Base-by-base conservation (phyloP, 1,139 yeast genomes). In the Scheffersomyces stambukii region DNA sequence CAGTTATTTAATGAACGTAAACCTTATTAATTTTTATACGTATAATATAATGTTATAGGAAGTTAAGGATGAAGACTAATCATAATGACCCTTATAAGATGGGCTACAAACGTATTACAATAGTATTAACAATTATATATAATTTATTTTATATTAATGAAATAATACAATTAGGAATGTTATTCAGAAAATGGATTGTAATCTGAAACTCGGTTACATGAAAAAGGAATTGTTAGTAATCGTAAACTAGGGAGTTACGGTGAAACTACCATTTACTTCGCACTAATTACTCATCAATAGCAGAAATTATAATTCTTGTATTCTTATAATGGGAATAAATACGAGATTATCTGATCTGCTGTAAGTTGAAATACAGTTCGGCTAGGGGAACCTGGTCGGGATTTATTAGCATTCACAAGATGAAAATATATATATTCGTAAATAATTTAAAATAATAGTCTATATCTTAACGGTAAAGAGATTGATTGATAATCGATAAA, bases 211-310 rank as follows among this genome's bases (percentile, higher is more conserved):
- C 24, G 24, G 16, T n/a, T 22, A 22, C 16, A 13, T 22, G 16
- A 22, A 22, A 22, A n/a, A 22, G 24, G 24, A 22, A 22, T 22
- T 22, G 16, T 11, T 22, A 22, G 24, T 22, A 22, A 22, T 22
- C 24, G 16, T 22, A 7, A 11, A 11, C 13, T n/a, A 22, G 24
- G 10, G 13, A 5, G 24, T 11, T 7, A 22, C 16, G 24, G 24
- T 22, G 24, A 22, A 22, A 16, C 9, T 16, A 10, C 16, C 24
- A 22, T 14, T 11, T 11, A 22, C 16, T 22, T 22, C 24, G 24
- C 17, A 22, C 24, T 22, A 22, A 22, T 22, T 11, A 22, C 24
- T 22, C 24, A 22, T 22, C 24, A 22, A 11, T 16, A 16, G 24
- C 24, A 6, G 6, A 16, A 8, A 16, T 16, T 16, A 16, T 16